Conservation (phyloP, 2,329 filamentous ascomycete genomes). For the Magnaporthales sp. region DNA sequence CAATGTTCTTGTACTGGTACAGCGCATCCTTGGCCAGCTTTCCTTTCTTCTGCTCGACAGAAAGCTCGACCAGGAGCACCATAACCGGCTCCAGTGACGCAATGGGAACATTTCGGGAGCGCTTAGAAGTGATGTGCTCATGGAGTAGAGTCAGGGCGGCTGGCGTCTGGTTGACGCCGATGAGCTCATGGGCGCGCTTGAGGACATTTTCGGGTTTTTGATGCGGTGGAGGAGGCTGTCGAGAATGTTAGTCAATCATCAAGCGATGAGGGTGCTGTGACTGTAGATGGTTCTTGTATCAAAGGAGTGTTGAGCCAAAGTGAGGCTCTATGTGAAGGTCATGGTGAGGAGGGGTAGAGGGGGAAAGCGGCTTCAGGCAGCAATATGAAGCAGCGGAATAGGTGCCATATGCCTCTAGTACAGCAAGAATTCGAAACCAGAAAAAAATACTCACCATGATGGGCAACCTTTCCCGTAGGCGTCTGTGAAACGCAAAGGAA, state of each 20-base stretch:
- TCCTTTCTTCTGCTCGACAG: conserved; percentile 94
- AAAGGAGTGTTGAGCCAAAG: not conserved
- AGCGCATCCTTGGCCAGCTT: conserved; percentile 98
- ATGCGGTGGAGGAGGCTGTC: conserved; percentile 81
- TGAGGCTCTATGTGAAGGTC: not conserved
- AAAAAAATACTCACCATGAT: conserved; percentile 30
- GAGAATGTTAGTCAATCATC: conserved; percentile 8
- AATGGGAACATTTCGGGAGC: conserved; percentile 95
- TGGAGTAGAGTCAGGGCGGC: conserved; percentile 92
- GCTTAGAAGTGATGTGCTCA: conserved; percentile 98
- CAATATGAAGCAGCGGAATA: not conserved
- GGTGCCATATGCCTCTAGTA: not conserved
- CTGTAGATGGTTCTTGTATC: not conserved
- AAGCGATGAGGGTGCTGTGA: not conserved
- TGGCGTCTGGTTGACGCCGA: conserved; percentile 88
- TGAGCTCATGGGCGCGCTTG: conserved; percentile 97
- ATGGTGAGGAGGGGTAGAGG: conserved; percentile 5
- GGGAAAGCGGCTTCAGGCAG: not conserved
- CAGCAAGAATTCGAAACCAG: not conserved
- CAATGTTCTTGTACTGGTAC: conserved; percentile 99
- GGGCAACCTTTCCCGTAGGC: conserved; percentile 40
- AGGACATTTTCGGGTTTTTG: conserved; percentile 99
- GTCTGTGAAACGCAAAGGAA: not conserved
- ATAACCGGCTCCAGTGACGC: conserved; percentile 95
- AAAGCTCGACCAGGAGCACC: conserved; percentile 93